Percentiles rank a stretch among this genome's conserved stretches.
These are phyloP conservation scores for Colletotrichum sansevieriae DNA, from an alignment of 2,329 filamentous ascomycete species.

Conservation along the genomic window DNA sequence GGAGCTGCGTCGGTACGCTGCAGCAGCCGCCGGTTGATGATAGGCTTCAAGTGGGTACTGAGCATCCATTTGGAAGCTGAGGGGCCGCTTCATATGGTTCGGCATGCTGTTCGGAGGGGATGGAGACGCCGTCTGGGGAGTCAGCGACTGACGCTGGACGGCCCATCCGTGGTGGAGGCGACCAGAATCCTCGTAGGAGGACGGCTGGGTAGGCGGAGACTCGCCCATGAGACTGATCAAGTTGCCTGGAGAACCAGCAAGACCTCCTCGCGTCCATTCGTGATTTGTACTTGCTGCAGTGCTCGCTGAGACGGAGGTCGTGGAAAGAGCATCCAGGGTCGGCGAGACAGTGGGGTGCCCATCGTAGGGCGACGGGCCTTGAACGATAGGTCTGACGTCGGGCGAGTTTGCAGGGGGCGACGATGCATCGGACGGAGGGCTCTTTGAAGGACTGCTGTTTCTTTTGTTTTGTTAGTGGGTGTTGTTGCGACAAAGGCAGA, in stretches of 20 bases:
- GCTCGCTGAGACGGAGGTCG: constrained; percentile 62
- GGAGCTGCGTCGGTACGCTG: constrained; percentile 59
- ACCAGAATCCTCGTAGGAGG: constrained; percentile 63
- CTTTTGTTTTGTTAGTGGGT: constrained; percentile 42
- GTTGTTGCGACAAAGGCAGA: constrained; percentile 44
- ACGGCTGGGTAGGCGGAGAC: constrained; percentile 66
- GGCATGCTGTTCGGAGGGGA: constrained; percentile 50
- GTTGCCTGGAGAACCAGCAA: constrained; percentile 66
- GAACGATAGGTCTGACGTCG: constrained; percentile 57
- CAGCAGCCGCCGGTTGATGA: constrained; percentile 51
- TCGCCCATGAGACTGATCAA: constrained; percentile 65
- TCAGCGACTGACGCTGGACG: constrained; percentile 60
- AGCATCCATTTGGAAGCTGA: constrained; percentile 66
- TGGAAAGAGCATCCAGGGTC: constrained; percentile 62
- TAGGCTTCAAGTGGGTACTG: constrained; percentile 59
- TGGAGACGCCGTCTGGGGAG: constrained; percentile 58
- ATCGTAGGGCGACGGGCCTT: constrained; percentile 53
- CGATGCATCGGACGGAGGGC: constrained; percentile 49
- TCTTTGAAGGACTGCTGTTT: constrained; percentile 51
- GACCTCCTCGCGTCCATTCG: constrained; percentile 59
- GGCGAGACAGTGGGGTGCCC: constrained; percentile 60
- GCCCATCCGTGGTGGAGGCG: constrained; percentile 61
- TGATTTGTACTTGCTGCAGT: constrained; percentile 61
- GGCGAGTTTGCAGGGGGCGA: constrained; percentile 60
- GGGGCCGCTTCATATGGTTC: constrained; percentile 43